These are phyloP conservation scores for Musa troglodytarum DNA, from an alignment of 176 grass and related monocot species.

Conservation along the genomic window DNA sequence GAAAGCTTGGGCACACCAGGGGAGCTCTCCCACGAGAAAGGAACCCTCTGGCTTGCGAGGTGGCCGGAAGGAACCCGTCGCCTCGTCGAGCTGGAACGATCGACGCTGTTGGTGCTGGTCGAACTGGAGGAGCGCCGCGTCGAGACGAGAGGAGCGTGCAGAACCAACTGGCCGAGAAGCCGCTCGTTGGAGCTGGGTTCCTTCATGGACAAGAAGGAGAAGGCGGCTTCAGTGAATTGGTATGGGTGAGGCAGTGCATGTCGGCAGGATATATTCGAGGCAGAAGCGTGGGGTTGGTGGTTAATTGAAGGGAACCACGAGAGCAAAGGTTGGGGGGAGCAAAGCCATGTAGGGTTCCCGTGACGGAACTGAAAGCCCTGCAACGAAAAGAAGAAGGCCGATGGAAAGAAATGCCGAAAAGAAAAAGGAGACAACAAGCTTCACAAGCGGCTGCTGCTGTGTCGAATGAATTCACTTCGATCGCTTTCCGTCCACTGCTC, in stretches of 20 bases:
- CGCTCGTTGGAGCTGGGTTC: conserved; percentile 12
- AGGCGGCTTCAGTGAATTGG: background rate
- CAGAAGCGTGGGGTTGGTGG: background rate
- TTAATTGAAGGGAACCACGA: background rate
- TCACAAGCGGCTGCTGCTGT: too few species aligned
- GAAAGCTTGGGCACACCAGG: conserved; percentile 57
- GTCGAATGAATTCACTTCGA: too few species aligned
- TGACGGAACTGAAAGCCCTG: background rate
- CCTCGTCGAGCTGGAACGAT: conserved; percentile 23
- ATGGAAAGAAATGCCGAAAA: too few species aligned
- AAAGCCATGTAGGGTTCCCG: background rate
- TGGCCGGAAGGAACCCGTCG: conserved; percentile 36
- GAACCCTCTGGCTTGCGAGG: conserved; percentile 45
- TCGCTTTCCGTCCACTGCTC: too few species aligned
- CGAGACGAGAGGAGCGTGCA: conserved; percentile 69
- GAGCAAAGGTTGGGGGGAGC: background rate
- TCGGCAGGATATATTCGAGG: background rate
- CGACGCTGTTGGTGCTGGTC: conserved; percentile 26
- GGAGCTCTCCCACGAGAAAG: conserved; percentile 94
- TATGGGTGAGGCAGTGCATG: background rate
- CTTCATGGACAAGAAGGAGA: conserved; percentile 10
- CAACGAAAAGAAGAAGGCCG: too few species aligned
- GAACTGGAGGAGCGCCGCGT: conserved; percentile 56
- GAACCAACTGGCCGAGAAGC: conserved; percentile 28
- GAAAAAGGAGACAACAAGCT: too few species aligned